phyloP scores from a whole-genome alignment of 2,329 filamentous ascomycete species.

The Hypoxylon sp. region DNA sequence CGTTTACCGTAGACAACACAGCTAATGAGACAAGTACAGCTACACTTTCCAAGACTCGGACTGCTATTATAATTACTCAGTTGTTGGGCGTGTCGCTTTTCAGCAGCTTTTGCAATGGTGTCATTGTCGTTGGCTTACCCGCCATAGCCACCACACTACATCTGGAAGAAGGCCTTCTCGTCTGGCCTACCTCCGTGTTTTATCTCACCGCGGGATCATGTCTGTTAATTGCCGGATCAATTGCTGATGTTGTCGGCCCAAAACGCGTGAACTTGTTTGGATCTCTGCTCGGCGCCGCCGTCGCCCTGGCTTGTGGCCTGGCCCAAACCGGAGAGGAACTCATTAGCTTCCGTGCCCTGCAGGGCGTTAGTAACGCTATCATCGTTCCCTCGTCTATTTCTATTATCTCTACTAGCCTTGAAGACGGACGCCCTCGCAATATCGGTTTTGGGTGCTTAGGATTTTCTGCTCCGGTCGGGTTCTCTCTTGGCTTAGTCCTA shows the following conservation, averaged over 20 bases:
- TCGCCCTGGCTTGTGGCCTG: background rate
- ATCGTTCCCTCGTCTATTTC: background rate
- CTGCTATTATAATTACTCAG: background rate
- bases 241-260: constrained; percentile 7
- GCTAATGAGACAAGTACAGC: background rate
- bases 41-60: background rate
- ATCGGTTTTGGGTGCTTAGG: constrained; percentile 4
- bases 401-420: background rate
- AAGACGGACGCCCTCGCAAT: constrained; percentile 2
- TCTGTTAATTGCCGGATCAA: constrained; percentile 1
- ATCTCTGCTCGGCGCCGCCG: constrained; percentile 1
- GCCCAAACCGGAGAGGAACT: constrained; percentile 8
- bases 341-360: constrained; percentile 9
- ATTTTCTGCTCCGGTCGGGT: background rate
- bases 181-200: constrained; percentile 10
- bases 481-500: constrained; percentile 5
- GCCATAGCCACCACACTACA: constrained; percentile 1
- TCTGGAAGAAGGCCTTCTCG: constrained; percentile 2
- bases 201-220: constrained; percentile 5
- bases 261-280: constrained; percentile 5
- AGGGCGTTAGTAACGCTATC: constrained; percentile 3
- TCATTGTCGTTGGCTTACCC: background rate
- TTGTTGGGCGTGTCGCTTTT: constrained; percentile 4
- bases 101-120: constrained; percentile 12
- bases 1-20: background rate